Conservation (phyloP, 805 yeast genomes). For the Saturnispora ahearnii region DNA sequence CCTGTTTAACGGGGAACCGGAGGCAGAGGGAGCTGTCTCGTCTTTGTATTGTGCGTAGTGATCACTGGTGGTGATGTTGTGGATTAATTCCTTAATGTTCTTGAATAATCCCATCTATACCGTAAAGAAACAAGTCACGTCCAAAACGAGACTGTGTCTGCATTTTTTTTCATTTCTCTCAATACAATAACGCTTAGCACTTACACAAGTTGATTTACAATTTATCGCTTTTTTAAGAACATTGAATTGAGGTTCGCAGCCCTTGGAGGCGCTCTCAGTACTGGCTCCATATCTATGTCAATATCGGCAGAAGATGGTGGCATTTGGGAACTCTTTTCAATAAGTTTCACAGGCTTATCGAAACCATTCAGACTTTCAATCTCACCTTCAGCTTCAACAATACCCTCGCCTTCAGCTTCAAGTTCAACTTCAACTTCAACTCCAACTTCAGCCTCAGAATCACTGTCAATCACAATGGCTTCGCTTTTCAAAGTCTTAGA, state of each 20-base stretch:
- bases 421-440: too few species aligned
- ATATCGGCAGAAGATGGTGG: neutral
- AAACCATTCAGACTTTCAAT: neutral
- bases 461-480: neutral
- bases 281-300: neutral
- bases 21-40: conserved; percentile 21
- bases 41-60: conserved; percentile 49
- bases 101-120: conserved; percentile 23
- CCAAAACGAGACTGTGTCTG: neutral
- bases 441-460: neutral
- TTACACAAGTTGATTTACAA: neutral
- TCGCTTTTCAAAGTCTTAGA: neutral
- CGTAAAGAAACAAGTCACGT: neutral
- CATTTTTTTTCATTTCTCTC: neutral
- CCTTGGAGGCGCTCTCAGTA: conserved; percentile 1
- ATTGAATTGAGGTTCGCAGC: neutral
- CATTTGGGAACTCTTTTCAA: neutral
- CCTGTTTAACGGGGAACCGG: conserved; percentile 21
- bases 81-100: conserved; percentile 29
- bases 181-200: neutral
- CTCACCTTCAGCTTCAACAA: neutral
- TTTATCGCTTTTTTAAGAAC: neutral
- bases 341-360: too few species aligned
- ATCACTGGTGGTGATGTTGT: conserved; percentile 49
- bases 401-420: too few species aligned